A percentile compares a stretch with the other conserved stretches of the same genome.
Evolutionary conservation across 2,329 filamentous ascomycete species (phyloP).

Genomic region (Cephalotrichum gorgonifer): DNA sequence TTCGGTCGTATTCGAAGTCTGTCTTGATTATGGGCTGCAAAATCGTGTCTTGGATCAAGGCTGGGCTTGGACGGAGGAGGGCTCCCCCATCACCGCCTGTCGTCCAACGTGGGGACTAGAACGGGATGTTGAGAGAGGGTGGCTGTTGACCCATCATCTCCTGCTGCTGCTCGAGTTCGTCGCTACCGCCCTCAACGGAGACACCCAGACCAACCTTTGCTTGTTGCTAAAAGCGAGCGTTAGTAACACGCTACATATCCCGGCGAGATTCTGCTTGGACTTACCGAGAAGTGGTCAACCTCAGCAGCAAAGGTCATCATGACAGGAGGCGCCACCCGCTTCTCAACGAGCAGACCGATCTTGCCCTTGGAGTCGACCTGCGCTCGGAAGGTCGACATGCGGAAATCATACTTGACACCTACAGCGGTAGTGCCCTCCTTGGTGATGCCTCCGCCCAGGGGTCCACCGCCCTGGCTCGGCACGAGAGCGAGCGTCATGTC

Average conservation of each 20-base stretch:
- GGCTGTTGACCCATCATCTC: constrained; percentile 44
- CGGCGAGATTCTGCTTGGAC: constrained; percentile 21
- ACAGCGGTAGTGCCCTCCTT: constrained; percentile 87
- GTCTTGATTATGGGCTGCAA: not conserved
- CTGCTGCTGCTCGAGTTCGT: constrained; percentile 81
- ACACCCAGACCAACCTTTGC: constrained; percentile 92
- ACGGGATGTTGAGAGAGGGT: constrained; percentile 50
- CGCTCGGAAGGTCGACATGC: constrained; percentile 87
- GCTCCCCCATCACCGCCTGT: not conserved
- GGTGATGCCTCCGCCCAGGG: constrained; percentile 66
- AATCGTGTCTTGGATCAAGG: not conserved
- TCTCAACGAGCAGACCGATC: constrained; percentile 85
- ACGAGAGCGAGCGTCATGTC: constrained; percentile 85
- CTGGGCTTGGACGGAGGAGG: not conserved
- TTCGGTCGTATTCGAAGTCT: not conserved
- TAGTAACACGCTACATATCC: not conserved
- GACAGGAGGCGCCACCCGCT: constrained; percentile 86
- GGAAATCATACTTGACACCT: constrained; percentile 97
- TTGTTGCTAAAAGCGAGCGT: constrained; percentile 54
- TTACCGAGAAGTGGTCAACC: constrained; percentile 89
- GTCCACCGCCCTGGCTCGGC: constrained; percentile 48
- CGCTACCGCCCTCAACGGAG: constrained; percentile 75
- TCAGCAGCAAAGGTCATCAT: constrained; percentile 93
- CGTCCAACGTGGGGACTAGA: constrained; percentile 32
- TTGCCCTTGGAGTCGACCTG: constrained; percentile 95